phyloP scores from a whole-genome alignment of 345 rosid genomes.

The Mallotus nudiflorus region DNA sequence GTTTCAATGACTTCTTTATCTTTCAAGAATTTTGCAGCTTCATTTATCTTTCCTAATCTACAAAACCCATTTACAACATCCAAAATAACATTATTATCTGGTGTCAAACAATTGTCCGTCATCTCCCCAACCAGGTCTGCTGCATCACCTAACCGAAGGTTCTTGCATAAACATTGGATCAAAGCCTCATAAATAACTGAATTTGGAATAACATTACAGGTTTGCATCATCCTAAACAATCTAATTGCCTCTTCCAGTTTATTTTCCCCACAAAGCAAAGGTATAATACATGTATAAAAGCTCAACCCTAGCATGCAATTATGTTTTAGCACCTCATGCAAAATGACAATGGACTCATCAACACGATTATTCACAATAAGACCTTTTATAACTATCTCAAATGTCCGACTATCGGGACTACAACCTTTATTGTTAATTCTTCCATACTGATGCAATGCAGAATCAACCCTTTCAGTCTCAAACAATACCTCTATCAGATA shows the following conservation, averaged over 20 bases:
- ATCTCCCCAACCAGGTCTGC: constrained; percentile 41
- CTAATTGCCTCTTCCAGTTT: constrained; percentile 37
- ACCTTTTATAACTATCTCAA: constrained; percentile 46
- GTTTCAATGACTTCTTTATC: constrained; percentile 27
- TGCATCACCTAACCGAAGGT: constrained; percentile 42
- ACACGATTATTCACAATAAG: constrained; percentile 32
- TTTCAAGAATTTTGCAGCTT: constrained; percentile 46
- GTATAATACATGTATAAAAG: constrained; percentile 38
- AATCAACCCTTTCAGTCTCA: constrained; percentile 35
- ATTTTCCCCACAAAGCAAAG: constrained; percentile 44
- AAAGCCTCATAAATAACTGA: constrained; percentile 30
- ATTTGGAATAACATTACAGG: constrained; percentile 29
- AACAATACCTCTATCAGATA: constrained; percentile 46
- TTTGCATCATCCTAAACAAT: constrained; percentile 48
- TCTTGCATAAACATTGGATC: constrained; percentile 40
- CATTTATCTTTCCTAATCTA: constrained; percentile 28
- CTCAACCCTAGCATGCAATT: constrained; percentile 28
- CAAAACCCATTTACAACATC: constrained; percentile 46
- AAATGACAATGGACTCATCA: constrained; percentile 38
- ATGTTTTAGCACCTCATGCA: constrained; percentile 43
- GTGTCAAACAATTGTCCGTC: constrained; percentile 29
- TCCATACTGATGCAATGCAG: constrained; percentile 51
- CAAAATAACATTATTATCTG: constrained; percentile 26
- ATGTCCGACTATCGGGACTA: constrained; percentile 44
- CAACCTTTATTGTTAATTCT: constrained; percentile 53